phyloP scores from a whole-genome alignment of 139 green algal species.

The Chlamydomonas sp. region DNA sequence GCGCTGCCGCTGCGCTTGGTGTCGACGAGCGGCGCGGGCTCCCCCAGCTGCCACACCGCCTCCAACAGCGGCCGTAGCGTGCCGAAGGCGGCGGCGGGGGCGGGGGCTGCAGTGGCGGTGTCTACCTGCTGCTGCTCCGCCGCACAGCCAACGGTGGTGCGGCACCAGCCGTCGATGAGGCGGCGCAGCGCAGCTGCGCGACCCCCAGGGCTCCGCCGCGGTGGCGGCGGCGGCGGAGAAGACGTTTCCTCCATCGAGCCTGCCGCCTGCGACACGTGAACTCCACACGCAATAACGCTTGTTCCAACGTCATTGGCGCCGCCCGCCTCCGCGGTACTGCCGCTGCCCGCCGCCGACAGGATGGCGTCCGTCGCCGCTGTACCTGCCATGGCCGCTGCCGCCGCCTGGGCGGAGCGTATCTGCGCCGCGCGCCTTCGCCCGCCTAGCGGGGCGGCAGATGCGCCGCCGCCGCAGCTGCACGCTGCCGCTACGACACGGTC shows the following conservation, averaged over 20 bases:
- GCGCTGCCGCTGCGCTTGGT: background rate
- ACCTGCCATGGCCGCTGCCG: background rate
- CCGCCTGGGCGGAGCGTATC: background rate
- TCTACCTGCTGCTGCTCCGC: background rate
- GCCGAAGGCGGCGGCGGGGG: background rate
- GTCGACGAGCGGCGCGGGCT: slow-evolving; percentile 21
- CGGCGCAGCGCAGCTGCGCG: background rate
- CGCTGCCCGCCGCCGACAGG: no score
- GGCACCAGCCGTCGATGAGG: background rate
- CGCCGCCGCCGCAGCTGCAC: background rate
- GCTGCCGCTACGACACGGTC: background rate
- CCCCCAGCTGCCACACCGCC: background rate
- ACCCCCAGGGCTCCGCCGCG: background rate
- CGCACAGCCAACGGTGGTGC: background rate
- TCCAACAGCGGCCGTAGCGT: slow-evolving; percentile 2
- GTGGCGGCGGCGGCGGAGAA: background rate
- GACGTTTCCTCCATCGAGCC: no score
- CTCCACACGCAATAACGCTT: no score
- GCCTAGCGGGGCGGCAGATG: background rate
- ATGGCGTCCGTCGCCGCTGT: no score
- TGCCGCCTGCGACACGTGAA: no score
- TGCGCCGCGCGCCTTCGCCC: background rate
- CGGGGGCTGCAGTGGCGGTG: background rate
- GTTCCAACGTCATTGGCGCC: no score
- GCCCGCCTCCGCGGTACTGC: no score